Percentiles rank a stretch among this genome's conserved stretches.
Conservation (phyloP, 2,329 filamentous ascomycete species). For the Dactylellina leptospora region DNA sequence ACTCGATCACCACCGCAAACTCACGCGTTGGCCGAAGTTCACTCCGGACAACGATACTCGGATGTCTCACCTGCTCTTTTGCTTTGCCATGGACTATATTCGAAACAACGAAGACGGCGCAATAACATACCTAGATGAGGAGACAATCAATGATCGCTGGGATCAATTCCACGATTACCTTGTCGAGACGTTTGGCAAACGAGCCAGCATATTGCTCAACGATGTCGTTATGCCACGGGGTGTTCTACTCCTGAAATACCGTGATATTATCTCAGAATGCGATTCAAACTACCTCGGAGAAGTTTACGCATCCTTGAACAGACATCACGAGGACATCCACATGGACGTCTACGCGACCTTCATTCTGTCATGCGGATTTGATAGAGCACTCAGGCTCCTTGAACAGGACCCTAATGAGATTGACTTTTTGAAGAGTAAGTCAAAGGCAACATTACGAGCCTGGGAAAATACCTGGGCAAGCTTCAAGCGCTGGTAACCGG, state of each 20-base stretch:
- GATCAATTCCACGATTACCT: neutral
- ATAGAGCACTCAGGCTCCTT: constrained; percentile 8
- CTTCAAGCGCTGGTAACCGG: neutral
- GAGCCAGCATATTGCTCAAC: neutral
- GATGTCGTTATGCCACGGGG: neutral
- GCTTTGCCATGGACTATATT: constrained; percentile 24
- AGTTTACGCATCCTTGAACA: neutral
- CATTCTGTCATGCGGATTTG: constrained; percentile 11
- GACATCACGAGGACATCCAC: neutral
- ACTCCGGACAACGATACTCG: neutral
- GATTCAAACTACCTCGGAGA: neutral
- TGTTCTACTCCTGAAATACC: constrained; percentile 7
- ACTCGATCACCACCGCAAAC: neutral
- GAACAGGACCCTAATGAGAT: neutral
- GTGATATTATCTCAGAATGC: neutral
- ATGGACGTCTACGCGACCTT: neutral
- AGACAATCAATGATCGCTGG: constrained; percentile 5
- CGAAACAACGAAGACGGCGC: neutral
- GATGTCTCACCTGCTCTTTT: constrained; percentile 21
- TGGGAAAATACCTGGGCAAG: constrained; percentile 1
- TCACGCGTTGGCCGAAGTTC: neutral
- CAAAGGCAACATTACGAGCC: neutral
- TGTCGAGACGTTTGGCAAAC: neutral
- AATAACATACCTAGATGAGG: neutral
- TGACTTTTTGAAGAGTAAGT: neutral